Base-by-base conservation (phyloP, 2,329 filamentous ascomycete species). In the Alternaria arbusti region DNA sequence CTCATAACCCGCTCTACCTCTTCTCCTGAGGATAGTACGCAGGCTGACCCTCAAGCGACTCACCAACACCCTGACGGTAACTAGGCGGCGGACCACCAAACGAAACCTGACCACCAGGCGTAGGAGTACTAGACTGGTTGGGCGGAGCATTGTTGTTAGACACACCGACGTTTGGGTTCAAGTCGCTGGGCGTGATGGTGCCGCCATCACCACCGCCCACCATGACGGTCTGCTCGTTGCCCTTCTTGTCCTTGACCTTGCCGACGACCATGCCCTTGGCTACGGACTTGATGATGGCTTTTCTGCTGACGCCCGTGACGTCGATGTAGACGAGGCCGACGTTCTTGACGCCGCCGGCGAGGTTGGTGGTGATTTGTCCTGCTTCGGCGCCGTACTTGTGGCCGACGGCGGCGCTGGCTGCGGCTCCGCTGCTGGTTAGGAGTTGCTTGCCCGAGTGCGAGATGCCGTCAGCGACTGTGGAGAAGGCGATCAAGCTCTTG, bases 251-350 rank as follows among this genome's bases (percentile, higher is more conserved):
- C 69, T 89, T 89, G 52, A 95, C 92, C 68, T 89, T 89, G 36
- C 93, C 93, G 6, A 96, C 89, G 0, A 96, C 90, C 96, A 99
- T 98, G 44, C 96, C 79, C 84, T 97, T 97, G 20, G 94, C 96
- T 1, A 98, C 96, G 45, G 91, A 93, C 84, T 97, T 99, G 77
- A 99, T 87, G 46, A 99, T 89, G 0, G 96, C 96, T 65, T 90
- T 89, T 45, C 96, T 87, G 59, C 92, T 97, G 2, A 99, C 96
- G 36, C 96, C 96, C 0, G 94, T 91, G 2, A 96, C 95, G 73
- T 99, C 96, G 64, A 99, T 97, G 78, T 99, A 99, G 30, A 99
- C 96, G 26, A 99, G 85, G 6, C 94, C 96, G 8, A 98, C 96
- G 70, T 98, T 99, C 85, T 96, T 97, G 74, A 97, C 90, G 23